Evolutionary conservation across 208 protist genomes (phyloP).

Genomic region (Borovskyia barvae): DNA sequence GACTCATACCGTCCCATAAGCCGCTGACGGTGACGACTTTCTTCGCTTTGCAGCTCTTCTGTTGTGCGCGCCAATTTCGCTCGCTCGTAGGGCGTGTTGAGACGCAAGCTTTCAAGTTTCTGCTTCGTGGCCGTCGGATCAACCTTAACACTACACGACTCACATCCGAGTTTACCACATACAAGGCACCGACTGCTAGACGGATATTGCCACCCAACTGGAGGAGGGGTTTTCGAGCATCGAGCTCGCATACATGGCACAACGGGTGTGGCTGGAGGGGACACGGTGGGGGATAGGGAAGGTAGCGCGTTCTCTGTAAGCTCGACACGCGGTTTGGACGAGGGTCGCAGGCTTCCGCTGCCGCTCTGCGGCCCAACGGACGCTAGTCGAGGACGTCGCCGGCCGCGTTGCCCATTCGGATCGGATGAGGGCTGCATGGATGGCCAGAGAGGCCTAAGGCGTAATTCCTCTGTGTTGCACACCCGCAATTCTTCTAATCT

Average conservation of each 20-base stretch:
- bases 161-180: conserved; percentile 63
- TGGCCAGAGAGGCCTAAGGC: too few species aligned
- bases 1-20: conserved; percentile 33
- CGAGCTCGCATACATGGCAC: conserved; percentile 13
- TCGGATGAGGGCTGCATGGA: too few species aligned
- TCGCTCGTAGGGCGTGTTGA: conserved; percentile 78
- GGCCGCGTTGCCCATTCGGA: too few species aligned
- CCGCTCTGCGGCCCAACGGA: not conserved
- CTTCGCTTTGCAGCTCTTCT: conserved; percentile 48
- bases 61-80: conserved; percentile 54
- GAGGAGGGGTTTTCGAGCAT: conserved; percentile 14
- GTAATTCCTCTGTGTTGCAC: too few species aligned
- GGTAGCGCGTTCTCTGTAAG: conserved; percentile 12
- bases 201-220: conserved; percentile 60
- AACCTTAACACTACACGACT: conserved; percentile 30
- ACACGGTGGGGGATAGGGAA: conserved; percentile 18
- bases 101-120: conserved; percentile 55
- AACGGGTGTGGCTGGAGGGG: conserved; percentile 18
- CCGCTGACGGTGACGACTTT: conserved; percentile 44
- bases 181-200: conserved; percentile 68
- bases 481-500: too few species aligned
- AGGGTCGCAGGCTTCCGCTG: conserved; percentile 17
- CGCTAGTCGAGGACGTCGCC: conserved; percentile 18
- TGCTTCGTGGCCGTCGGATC: conserved; percentile 49
- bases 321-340: conserved; percentile 22